Evolutionary conservation across 23 red algal species (phyloP), one percentile per base, ranked within the genome.

Genomic region (Gracilaria gracilis): DNA sequence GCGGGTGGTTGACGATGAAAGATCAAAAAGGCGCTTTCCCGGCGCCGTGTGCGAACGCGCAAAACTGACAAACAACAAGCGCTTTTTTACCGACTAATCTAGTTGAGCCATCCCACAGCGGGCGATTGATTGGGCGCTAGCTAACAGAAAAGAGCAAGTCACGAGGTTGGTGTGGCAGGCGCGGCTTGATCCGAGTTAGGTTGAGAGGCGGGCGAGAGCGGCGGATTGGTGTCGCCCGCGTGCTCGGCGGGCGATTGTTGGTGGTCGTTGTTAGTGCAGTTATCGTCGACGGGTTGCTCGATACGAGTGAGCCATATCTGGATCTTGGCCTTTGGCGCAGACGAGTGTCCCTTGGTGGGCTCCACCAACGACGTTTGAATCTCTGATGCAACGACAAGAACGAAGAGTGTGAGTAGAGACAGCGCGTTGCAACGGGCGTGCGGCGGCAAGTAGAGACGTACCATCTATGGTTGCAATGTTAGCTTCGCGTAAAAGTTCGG

Each of bases 311-410:
- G 84, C 94, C 94, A 96, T 34, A 96, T 96, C 57, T 96, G 94
- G 53, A 96, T 96, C 55, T 93, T 91, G 9, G 94, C 82, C 89
- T 96, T 96, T 16, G 88, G 83, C 36, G 84, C 40, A 0, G 66
- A 61, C 4, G 67, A 93, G 20, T 69, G 80, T 36, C 94, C 84
- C 34, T 86, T 80, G 19, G 61, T 62, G 48, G 79, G 49, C 27
- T 82, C 80, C 27, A 89, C 94, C 21, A 96, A 69, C 19, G 94
- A 96, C 17, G 94, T 96, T 40, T 38, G 70, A 67, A 93, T 96
- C 34, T 75, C 94, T 96, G 67, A 29, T 0, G 12, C 4, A 0
- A 33, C 61, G 9, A 32, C 28, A 33, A 2, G 33, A 50, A 46
- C 48, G 20, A 55, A 75, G 14, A 75, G 34, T 35, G 53, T 61